Evolutionary conservation across 2,329 filamentous ascomycete species (phyloP).

Genomic region (Ophiostoma piceae): DNA sequence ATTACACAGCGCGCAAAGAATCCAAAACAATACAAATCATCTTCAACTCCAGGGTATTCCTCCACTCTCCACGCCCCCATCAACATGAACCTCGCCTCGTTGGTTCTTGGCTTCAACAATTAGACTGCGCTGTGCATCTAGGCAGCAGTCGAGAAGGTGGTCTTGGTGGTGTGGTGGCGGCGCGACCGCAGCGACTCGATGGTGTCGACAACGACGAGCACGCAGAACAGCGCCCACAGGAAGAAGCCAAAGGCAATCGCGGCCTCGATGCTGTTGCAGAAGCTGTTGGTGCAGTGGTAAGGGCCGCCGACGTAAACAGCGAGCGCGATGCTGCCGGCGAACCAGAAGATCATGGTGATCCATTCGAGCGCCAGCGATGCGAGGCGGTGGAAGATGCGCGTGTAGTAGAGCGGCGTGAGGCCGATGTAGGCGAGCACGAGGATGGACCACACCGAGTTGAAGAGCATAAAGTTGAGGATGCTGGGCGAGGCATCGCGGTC

Average conservation of each 20-base stretch:
- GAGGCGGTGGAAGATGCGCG: slow-evolving; percentile 56
- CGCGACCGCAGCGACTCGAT: slow-evolving; percentile 42
- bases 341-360: slow-evolving; percentile 83
- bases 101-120: too few species aligned
- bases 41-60: background rate
- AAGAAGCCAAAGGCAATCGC: slow-evolving; percentile 63
- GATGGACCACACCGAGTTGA: slow-evolving; percentile 70
- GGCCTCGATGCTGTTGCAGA: slow-evolving; percentile 58
- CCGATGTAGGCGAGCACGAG: slow-evolving; percentile 66
- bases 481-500: slow-evolving; percentile 41
- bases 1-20: background rate
- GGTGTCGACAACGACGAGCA: slow-evolving; percentile 44
- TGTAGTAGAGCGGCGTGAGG: slow-evolving; percentile 59
- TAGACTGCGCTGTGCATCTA: background rate
- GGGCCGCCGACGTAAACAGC: slow-evolving; percentile 59
- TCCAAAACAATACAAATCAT: background rate
- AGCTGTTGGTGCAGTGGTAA: slow-evolving; percentile 46
- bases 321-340: slow-evolving; percentile 74
- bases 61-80: background rate
- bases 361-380: slow-evolving; percentile 63
- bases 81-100: too few species aligned
- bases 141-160: slow-evolving; percentile 12
- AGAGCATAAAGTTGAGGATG: slow-evolving; percentile 71
- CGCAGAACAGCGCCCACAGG: slow-evolving; percentile 51
- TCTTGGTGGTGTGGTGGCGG: slow-evolving; percentile 33